A percentile compares a stretch with the other conserved stretches of the same genome.
Evolutionary conservation across 2,329 filamentous ascomycete species (phyloP).

Genomic region (Verticillium dahliae): DNA sequence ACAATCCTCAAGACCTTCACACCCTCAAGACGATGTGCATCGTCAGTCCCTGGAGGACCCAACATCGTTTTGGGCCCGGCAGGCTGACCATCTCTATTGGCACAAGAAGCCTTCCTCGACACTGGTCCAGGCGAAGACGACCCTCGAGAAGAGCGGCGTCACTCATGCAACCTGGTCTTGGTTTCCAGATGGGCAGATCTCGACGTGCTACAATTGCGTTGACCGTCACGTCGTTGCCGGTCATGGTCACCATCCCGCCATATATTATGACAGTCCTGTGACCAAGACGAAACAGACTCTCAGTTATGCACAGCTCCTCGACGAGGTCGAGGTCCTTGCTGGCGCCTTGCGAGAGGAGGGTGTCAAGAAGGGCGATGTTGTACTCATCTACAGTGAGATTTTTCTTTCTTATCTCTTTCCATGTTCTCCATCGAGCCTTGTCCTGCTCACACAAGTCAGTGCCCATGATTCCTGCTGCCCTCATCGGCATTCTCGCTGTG

Average conservation of each 20-base stretch:
- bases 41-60: slow-evolving; percentile 59
- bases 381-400: slow-evolving; percentile 76
- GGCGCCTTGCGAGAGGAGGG: slow-evolving; percentile 78
- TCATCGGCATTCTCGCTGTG: slow-evolving; percentile 81
- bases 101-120: slow-evolving; percentile 64
- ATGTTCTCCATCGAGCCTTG: neutral
- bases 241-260: slow-evolving; percentile 65
- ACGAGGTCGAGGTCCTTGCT: slow-evolving; percentile 75
- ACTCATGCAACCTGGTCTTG: slow-evolving; percentile 76
- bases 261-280: slow-evolving; percentile 85
- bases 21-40: slow-evolving; percentile 46
- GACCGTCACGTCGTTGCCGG: slow-evolving; percentile 81
- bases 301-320: slow-evolving; percentile 69
- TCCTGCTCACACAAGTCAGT: slow-evolving; percentile 38
- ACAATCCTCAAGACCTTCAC: slow-evolving; percentile 14
- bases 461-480: slow-evolving; percentile 88
- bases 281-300: slow-evolving; percentile 64
- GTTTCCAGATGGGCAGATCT: slow-evolving; percentile 86
- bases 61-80: slow-evolving; percentile 66
- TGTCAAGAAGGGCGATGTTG: slow-evolving; percentile 75
- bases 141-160: slow-evolving; percentile 48
- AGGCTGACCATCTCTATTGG: slow-evolving; percentile 74
- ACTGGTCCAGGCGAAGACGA: slow-evolving; percentile 56
- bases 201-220: slow-evolving; percentile 85
- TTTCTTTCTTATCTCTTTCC: neutral